These are phyloP conservation scores for Aspergillus brasiliensis DNA, from an alignment of 2,329 filamentous ascomycete genomes.

Conservation along the genomic window DNA sequence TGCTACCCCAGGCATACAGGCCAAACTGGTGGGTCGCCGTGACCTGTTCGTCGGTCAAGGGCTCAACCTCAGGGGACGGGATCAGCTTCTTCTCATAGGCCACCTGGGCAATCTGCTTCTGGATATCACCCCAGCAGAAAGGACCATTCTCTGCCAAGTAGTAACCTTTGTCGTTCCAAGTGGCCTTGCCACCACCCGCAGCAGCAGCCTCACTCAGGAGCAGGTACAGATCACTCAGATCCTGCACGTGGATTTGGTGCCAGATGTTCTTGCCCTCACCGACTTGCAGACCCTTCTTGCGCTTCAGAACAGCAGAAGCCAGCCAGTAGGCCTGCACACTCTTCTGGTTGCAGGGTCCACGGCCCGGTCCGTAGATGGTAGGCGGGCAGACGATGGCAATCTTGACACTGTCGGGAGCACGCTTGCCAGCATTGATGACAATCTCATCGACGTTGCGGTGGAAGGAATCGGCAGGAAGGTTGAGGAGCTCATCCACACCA, in stretches of 20 bases:
- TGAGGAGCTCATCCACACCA: constrained; percentile 43
- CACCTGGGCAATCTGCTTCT: constrained; percentile 42
- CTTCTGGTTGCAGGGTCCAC: constrained; percentile 39
- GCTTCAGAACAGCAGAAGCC: constrained; percentile 37
- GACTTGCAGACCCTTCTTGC: constrained; percentile 42
- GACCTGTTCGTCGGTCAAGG: constrained; percentile 34
- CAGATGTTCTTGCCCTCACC: constrained; percentile 44
- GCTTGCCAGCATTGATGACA: constrained; percentile 33
- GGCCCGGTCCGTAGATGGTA: constrained; percentile 45
- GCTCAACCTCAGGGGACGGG: constrained; percentile 40
- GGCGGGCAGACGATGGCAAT: constrained; percentile 45
- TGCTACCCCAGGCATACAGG: constrained; percentile 42
- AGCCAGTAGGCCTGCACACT: constrained; percentile 48
- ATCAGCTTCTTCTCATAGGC: constrained; percentile 60
- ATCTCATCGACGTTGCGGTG: constrained; percentile 47
- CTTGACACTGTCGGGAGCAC: constrained; percentile 33
- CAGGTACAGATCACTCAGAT: constrained; percentile 42
- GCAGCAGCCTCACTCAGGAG: constrained; percentile 42
- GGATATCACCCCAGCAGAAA: constrained; percentile 45
- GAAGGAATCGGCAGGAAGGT: constrained; percentile 43
- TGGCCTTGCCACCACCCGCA: constrained; percentile 41
- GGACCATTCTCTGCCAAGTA: constrained; percentile 51
- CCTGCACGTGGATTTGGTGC: constrained; percentile 46
- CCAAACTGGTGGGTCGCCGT: constrained; percentile 47
- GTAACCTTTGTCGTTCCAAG: constrained; percentile 50